phyloP scores from a whole-genome alignment of 2,329 filamentous ascomycete species.

The Nothophaeocryptopus gaeumannii region DNA sequence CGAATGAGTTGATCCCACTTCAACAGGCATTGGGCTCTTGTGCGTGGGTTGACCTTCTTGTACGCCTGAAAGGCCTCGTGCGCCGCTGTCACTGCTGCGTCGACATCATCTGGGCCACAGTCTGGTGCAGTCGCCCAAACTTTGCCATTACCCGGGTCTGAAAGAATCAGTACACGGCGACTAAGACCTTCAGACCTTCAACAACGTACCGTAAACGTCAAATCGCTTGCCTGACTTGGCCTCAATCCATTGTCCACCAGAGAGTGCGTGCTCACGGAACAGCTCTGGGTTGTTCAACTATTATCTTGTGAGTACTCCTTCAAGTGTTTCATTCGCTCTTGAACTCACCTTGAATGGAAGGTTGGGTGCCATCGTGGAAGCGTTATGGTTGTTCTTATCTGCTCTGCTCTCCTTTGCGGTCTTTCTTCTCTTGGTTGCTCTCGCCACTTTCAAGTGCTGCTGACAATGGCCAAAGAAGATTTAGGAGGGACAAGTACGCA shows the following conservation, averaged over 20 bases:
- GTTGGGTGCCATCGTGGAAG: slow-evolving; percentile 31
- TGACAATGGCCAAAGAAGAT: too few species aligned
- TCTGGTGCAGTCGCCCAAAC: slow-evolving; percentile 48
- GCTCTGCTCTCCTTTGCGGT: slow-evolving; percentile 7
- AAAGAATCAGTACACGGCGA: neutral
- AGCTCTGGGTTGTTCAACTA: slow-evolving; percentile 54
- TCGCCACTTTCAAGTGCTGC: slow-evolving; percentile 15
- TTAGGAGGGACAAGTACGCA: too few species aligned
- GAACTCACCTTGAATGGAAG: slow-evolving; percentile 46
- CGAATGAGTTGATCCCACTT: slow-evolving; percentile 65
- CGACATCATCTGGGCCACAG: slow-evolving; percentile 58
- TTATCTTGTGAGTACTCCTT: slow-evolving; percentile 1
- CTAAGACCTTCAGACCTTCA: neutral
- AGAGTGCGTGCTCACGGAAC: slow-evolving; percentile 54
- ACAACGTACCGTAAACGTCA: slow-evolving; percentile 50
- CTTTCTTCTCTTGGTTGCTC: slow-evolving; percentile 19
- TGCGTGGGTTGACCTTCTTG: slow-evolving; percentile 58
- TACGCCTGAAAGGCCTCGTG: slow-evolving; percentile 61
- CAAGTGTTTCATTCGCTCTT: neutral
- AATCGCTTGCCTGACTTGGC: slow-evolving; percentile 57
- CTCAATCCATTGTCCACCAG: slow-evolving; percentile 56
- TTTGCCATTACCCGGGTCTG: slow-evolving; percentile 53
- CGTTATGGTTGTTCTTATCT: slow-evolving; percentile 5
- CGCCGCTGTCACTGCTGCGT: slow-evolving; percentile 57
- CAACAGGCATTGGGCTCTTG: slow-evolving; percentile 60